phyloP scores from a whole-genome alignment of 306 rosid species.

The Abrus precatorius region DNA sequence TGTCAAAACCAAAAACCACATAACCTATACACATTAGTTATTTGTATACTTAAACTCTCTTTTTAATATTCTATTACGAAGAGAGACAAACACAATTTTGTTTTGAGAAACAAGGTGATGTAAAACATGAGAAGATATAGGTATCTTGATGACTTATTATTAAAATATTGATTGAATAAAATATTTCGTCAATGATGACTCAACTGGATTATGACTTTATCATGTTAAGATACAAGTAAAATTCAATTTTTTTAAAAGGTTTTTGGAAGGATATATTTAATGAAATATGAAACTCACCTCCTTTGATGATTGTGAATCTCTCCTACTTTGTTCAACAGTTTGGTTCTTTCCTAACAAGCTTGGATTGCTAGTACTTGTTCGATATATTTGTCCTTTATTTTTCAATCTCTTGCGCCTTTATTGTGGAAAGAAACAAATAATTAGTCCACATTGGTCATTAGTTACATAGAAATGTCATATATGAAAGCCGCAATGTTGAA shows the following conservation, averaged over 20 bases:
- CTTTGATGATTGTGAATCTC: constrained; percentile 43
- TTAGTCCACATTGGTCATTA: no score
- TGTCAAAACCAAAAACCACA: constrained; percentile 10
- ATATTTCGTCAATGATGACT: no score
- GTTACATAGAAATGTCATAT: background rate
- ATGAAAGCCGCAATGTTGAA: background rate
- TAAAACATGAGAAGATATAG: no score
- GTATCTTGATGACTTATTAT: no score
- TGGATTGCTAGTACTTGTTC: constrained; percentile 40
- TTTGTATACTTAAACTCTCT: background rate
- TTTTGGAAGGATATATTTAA: background rate
- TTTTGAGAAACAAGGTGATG: no score
- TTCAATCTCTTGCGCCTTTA: no score
- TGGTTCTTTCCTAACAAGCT: constrained; percentile 37
- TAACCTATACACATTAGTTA: no score
- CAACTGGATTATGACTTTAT: no score
- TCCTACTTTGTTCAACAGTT: constrained; percentile 24
- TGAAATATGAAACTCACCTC: constrained; percentile 48
- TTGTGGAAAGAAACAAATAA: background rate
- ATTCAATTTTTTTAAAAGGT: background rate
- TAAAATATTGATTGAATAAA: no score
- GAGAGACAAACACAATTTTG: no score
- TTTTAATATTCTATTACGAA: no score
- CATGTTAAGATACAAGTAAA: no score
- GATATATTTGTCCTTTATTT: constrained; percentile 50